These are phyloP conservation scores for Penicillium manginii DNA, from an alignment of 495 filamentous ascomycete species.

Conservation along the genomic window DNA sequence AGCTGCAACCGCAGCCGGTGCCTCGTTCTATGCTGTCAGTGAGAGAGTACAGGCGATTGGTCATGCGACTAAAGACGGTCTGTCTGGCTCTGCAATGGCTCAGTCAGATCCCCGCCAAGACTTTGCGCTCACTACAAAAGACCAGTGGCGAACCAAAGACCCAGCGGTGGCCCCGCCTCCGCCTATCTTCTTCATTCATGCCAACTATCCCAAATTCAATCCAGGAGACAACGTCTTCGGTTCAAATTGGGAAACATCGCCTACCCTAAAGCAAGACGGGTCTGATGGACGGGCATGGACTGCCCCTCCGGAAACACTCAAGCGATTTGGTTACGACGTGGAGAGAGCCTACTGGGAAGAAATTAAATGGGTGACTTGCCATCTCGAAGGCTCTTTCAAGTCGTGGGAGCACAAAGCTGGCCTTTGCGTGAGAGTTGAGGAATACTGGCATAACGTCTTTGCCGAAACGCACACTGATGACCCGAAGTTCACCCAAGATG, in stretches of 20 bases:
- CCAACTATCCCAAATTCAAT: constrained; percentile 59
- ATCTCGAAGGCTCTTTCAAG: constrained; percentile 40
- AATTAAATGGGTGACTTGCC: constrained; percentile 52
- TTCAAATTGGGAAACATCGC: constrained; percentile 41
- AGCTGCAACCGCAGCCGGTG: constrained; percentile 53
- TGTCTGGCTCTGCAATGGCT: constrained; percentile 45
- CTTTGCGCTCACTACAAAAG: constrained; percentile 38
- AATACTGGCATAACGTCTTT: constrained; percentile 49
- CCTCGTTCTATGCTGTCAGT: constrained; percentile 56
- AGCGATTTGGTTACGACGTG: constrained; percentile 52
- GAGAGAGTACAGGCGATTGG: constrained; percentile 46
- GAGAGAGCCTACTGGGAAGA: constrained; percentile 59
- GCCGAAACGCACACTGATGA: constrained; percentile 42
- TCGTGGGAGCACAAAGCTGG: constrained; percentile 43
- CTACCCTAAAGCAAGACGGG: constrained; percentile 43
- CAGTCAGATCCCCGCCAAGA: constrained; percentile 54
- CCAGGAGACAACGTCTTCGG: constrained; percentile 50
- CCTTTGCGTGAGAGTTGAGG: constrained; percentile 41
- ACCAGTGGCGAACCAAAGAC: constrained; percentile 45
- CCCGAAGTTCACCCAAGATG: constrained; percentile 35
- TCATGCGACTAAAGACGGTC: constrained; percentile 34
- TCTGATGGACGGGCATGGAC: constrained; percentile 48
- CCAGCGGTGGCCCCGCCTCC: constrained; percentile 33
- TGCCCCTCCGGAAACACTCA: constrained; percentile 37
- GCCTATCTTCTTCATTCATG: constrained; percentile 56